Base-by-base conservation (phyloP, 495 filamentous ascomycete genomes). In the Trichoderma erinaceum region DNA sequence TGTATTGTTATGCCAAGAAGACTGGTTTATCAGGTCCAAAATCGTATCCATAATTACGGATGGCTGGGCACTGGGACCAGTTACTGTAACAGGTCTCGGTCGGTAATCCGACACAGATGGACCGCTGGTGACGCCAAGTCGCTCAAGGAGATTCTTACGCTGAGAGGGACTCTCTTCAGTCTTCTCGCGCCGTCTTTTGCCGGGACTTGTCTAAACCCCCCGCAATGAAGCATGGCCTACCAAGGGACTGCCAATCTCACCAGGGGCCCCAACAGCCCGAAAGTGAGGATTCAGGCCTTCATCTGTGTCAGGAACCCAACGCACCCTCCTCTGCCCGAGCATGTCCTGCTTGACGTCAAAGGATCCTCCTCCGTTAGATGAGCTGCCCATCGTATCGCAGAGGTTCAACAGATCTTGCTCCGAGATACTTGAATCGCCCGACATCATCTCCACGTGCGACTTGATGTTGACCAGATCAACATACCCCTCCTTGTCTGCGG, bases 331-430 rank as follows among this genome's bases (percentile, higher is more conserved):
- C 2, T 66, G 41, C 11, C 73, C 79, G 29, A 77, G 73, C 0
- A 76, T 83, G 52, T 86, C 82, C 50, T 83, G 82, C 64, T 81
- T 81, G 67, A 89, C 81, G 29, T 83, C 84, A 75, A 98, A 96
- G 52, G 82, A 88, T 23, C 95, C 95, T 66, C 95, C 95, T 66
- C 95, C 95, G 70, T 98, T 98, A 64, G 89, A 85, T 0, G 80
- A 73, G 72, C 91, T 96, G 68, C 95, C 95, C 74, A 95, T 89
- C 1, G 93, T 96, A 69, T 97, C 93, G 76, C 90, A 94, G 67
- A 96, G 91, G 63, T 92, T 89, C n/a, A 92, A 82, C 76, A 99
- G 82, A 70, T 97, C 93, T 38, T 86, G 79, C 65, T 90, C 80
- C 3, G 80, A 79, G 68, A 61, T 61, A 23, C 95, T 85, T 0